Evolutionary conservation across 352 stramenopile species (phyloP), one percentile per base, ranked within the genome.

Genomic region (Phytopythium kandeliae): DNA sequence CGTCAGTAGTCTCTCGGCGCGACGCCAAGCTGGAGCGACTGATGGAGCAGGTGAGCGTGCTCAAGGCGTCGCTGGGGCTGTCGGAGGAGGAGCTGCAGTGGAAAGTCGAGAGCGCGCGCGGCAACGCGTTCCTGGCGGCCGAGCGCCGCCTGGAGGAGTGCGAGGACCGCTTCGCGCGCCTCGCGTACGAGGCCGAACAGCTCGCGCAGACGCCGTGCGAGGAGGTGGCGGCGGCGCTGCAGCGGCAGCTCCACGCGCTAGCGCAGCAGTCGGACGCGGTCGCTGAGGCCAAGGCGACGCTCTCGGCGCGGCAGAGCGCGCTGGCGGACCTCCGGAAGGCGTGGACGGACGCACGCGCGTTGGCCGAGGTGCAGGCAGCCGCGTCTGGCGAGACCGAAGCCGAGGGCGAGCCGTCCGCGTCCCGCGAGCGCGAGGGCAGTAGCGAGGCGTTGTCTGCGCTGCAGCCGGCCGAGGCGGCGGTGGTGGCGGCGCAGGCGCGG

Each of bases 71-170:
- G 17, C 61, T 91, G 4, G 80, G 80, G 4, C 67, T 91, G 19
- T 85, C 74, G 10, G 80, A 91, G 13, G 80, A 91, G 62, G 80
- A 91, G 19, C 63, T 91, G 26, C 65, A 84, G 41, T 92, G 78
- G 80, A 86, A 86, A 53, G 73, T 92, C 25, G 78, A 92, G 44
- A 87, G 74, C 44, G 56, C 77, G 19, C 84, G 86, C 42, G 75
- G 75, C 2, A 91, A 92, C 38, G 77, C 76, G 15, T 92, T 82
- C 57, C 49, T 86, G 2, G 70, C 75, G 21, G 78, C 78, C 1
- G 78, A 88, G 51, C 55, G 58, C 0, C 72, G 84, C 28, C 51
- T 88, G 19, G 52, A 47, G 37, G 64, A 71, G 13, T 71, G 74
- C 22, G 80, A 92, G 41, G 80, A 89, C 54, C 69, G 69, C 13